Percentiles rank a stretch among this genome's conserved stretches.
phyloP scores from a whole-genome alignment of 1,284 basidiomycete species.

The Thecaphora thlaspeos region DNA sequence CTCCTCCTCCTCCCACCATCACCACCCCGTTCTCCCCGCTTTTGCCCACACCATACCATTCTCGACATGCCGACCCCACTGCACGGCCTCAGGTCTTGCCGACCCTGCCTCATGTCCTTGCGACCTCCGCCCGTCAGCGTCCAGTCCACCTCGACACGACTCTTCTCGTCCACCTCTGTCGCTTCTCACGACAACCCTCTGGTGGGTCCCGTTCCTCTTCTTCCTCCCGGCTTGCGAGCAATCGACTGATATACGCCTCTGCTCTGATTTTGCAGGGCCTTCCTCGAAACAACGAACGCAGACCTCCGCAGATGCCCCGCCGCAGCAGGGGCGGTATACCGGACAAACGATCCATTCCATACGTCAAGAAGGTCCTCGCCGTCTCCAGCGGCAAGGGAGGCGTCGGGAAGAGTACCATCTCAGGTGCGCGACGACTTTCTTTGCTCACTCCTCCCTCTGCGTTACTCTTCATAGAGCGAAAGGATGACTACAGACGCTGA shows the following conservation, averaged over 20 bases:
- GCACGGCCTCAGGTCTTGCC: too few relatives aligned
- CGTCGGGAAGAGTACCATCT: conserved; percentile 92
- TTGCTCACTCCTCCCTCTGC: too few relatives aligned
- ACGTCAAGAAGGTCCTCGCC: conserved; percentile 68
- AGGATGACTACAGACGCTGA: too few relatives aligned
- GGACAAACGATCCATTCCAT: conserved; percentile 61
- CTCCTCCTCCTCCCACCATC: too few relatives aligned
- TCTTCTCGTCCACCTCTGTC: neutral
- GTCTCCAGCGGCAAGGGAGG: conserved; percentile 96
- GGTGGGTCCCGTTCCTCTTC: neutral
- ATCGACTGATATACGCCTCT: too few relatives aligned
- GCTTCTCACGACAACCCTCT: neutral
- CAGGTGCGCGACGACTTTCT: conserved; percentile 69
- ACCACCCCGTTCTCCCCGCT: too few relatives aligned
- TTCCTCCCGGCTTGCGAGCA: too few relatives aligned
- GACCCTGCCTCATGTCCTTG: too few relatives aligned
- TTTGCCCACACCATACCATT: too few relatives aligned
- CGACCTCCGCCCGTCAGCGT: too few relatives aligned
- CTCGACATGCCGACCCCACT: too few relatives aligned
- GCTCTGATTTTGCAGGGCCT: conserved; percentile 18
- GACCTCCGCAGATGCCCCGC: conserved; percentile 49
- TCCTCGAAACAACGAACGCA: conserved; percentile 46
- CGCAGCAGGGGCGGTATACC: conserved; percentile 59
- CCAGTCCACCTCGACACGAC: neutral
- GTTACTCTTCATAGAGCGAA: too few relatives aligned